Evolutionary conservation across 257 asterid genomes (phyloP).

Genomic region (Solanum peruvianum): DNA sequence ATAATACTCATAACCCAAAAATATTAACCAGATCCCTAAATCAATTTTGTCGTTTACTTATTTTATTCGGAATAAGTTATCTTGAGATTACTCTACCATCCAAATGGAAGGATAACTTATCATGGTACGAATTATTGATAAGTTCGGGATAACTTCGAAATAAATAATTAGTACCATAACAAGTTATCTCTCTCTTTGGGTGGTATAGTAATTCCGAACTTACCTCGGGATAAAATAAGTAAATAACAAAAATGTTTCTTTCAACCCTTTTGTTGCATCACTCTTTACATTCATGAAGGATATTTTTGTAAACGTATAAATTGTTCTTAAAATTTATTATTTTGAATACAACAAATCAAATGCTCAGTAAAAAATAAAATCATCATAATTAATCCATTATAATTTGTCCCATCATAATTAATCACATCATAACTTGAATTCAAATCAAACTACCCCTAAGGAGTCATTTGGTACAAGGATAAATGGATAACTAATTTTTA

Average conservation of each 20-base stretch:
- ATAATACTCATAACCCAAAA: too few species aligned
- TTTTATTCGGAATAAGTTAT: too few species aligned
- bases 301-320: background rate
- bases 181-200: too few species aligned
- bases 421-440: background rate
- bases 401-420: too few species aligned
- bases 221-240: background rate
- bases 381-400: too few species aligned
- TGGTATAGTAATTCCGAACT: background rate
- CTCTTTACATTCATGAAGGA: background rate
- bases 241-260: background rate
- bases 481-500: background rate
- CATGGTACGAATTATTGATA: too few species aligned
- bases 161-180: background rate
- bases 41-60: too few species aligned
- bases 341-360: background rate
- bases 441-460: background rate
- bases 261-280: background rate
- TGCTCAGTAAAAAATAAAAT: background rate
- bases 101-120: too few species aligned
- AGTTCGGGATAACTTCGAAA: background rate
- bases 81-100: too few species aligned
- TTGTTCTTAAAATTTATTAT: background rate
- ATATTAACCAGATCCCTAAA: too few species aligned
- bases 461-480: background rate